A percentile compares a stretch with the other conserved stretches of the same genome.
Evolutionary conservation across 345 rosid genomes (phyloP).

Genomic region (Physaria fendleri): DNA sequence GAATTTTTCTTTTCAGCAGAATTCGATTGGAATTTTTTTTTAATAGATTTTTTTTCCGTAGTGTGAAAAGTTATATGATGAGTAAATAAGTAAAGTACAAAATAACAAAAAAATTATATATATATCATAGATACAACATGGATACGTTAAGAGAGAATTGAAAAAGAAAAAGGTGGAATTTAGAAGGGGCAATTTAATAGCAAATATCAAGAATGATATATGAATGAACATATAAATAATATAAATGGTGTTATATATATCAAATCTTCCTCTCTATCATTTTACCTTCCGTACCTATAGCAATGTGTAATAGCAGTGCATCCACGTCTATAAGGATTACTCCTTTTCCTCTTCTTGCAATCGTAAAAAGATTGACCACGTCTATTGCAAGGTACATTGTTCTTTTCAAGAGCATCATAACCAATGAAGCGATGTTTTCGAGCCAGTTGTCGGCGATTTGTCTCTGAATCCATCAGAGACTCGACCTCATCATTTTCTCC

Average conservation of each 20-base stretch:
- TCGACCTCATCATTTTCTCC: constrained; percentile 34
- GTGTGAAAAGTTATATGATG: too few relatives aligned
- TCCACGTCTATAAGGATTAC: constrained; percentile 49
- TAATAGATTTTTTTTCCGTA: too few relatives aligned
- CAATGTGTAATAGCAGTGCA: constrained; percentile 50
- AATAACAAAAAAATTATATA: background rate
- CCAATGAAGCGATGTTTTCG: constrained; percentile 37
- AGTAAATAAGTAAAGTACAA: background rate
- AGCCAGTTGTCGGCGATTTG: constrained; percentile 26
- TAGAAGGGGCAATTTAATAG: background rate
- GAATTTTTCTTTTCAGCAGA: too few relatives aligned
- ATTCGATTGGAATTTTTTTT: too few relatives aligned
- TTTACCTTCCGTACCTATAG: constrained; percentile 32
- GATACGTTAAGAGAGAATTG: constrained; percentile 8
- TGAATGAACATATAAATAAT: background rate
- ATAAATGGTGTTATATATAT: constrained; percentile 11
- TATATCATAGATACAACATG: constrained; percentile 19
- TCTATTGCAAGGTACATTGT: constrained; percentile 39
- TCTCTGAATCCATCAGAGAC: constrained; percentile 36
- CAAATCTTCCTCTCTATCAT: constrained; percentile 15
- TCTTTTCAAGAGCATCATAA: constrained; percentile 33
- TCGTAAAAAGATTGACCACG: constrained; percentile 52
- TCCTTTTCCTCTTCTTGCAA: constrained; percentile 29
- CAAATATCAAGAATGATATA: constrained; percentile 19
- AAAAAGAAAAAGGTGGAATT: background rate